phyloP scores from a whole-genome alignment of 495 filamentous ascomycete genomes.

The Usnea hakonensis region DNA sequence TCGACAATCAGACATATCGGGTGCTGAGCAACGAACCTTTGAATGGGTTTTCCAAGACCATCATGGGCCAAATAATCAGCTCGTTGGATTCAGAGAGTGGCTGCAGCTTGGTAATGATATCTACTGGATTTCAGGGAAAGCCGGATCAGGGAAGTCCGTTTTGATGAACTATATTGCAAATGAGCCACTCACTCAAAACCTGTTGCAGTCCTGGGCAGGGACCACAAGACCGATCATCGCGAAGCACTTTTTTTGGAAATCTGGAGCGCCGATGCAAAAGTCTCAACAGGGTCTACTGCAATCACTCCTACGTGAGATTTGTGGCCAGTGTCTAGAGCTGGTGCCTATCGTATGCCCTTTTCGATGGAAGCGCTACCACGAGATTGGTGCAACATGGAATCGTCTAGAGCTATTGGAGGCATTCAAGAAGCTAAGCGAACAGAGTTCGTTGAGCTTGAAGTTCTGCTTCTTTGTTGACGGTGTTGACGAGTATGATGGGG shows the following conservation, averaged over 20 bases:
- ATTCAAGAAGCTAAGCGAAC: not conserved
- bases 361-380: not conserved
- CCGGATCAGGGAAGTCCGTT: constrained; percentile 32
- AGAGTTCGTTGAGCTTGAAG: constrained; percentile 7
- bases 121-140: constrained; percentile 34
- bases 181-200: constrained; percentile 15
- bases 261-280: constrained; percentile 34
- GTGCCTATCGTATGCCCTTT: constrained; percentile 22
- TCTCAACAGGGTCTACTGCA: constrained; percentile 38
- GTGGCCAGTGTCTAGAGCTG: constrained; percentile 30
- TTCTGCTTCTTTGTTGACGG: constrained; percentile 47
- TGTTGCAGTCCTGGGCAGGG: constrained; percentile 13
- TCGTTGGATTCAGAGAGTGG: constrained; percentile 23
- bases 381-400: not conserved
- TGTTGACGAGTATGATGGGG: constrained; percentile 37
- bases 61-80: not conserved
- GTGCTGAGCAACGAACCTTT: constrained; percentile 4
- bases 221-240: constrained; percentile 22
- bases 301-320: constrained; percentile 35
- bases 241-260: constrained; percentile 42
- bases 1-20: constrained; percentile 7
- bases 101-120: constrained; percentile 26
- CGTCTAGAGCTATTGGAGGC: not conserved
- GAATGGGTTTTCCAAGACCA: constrained; percentile 10
- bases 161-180: constrained; percentile 37